phyloP scores from a whole-genome alignment of 169 alveolate species.

The Plasmodium sp. region DNA sequence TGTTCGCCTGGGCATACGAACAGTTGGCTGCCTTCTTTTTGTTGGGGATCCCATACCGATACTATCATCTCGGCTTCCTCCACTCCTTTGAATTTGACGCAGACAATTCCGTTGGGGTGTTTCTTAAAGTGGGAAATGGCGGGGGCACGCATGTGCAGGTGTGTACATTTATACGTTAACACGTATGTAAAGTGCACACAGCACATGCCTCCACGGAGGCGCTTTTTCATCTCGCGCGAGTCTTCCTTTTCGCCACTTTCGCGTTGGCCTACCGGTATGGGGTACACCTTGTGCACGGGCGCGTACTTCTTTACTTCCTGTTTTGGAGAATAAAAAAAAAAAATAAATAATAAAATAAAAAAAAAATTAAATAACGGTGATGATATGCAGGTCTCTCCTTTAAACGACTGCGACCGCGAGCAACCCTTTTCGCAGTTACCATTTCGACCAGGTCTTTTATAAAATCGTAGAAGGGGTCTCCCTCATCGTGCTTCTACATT shows the following conservation, averaged over 20 bases:
- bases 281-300: slow-evolving; percentile 65
- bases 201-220: slow-evolving; percentile 75
- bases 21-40: not conserved
- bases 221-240: slow-evolving; percentile 36
- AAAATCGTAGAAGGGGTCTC: slow-evolving; percentile 77
- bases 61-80: slow-evolving; percentile 86
- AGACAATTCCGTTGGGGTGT: slow-evolving; percentile 91
- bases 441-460: slow-evolving; percentile 65
- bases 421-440: not conserved
- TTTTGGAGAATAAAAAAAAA: not conserved
- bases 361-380: not conserved
- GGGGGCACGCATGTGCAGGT: not conserved
- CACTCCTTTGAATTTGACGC: slow-evolving; percentile 87
- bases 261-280: slow-evolving; percentile 60
- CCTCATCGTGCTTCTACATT: slow-evolving; percentile 78
- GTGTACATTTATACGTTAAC: not conserved
- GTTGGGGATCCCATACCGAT: slow-evolving; percentile 44
- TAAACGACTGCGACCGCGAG: not conserved
- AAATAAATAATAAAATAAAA: not conserved
- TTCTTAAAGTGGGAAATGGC: slow-evolving; percentile 81
- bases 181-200: not conserved
- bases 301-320: slow-evolving; percentile 66
- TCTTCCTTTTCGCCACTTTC: not conserved
- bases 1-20: not conserved
- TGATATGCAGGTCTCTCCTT: not conserved